These are phyloP conservation scores for Abrus precatorius DNA, from an alignment of 306 rosid genomes.

Conservation along the genomic window DNA sequence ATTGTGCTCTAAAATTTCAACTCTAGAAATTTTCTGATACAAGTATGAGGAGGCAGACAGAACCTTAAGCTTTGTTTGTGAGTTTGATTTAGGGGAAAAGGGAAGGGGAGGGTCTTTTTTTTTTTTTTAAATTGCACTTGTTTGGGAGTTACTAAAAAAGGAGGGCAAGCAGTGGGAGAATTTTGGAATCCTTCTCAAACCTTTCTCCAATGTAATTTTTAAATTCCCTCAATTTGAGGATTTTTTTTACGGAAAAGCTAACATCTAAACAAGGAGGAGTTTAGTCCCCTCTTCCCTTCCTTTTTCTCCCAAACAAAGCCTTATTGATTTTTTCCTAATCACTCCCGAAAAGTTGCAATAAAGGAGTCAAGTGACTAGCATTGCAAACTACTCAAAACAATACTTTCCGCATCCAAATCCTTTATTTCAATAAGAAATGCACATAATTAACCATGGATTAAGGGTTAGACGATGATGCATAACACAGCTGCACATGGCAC, in stretches of 20 bases:
- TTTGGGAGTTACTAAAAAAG: too few species aligned
- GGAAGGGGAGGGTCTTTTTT: too few species aligned
- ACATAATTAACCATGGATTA: slow-evolving; percentile 11
- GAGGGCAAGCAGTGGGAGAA: too few species aligned
- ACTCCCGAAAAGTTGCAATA: slow-evolving; percentile 34
- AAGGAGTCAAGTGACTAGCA: slow-evolving; percentile 7
- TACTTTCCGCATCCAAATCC: slow-evolving; percentile 7
- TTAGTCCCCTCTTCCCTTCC: too few species aligned
- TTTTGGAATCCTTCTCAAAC: too few species aligned
- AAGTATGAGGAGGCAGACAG: neutral
- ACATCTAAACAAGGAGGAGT: too few species aligned
- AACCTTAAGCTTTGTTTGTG: neutral
- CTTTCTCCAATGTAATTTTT: too few species aligned
- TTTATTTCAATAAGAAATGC: slow-evolving; percentile 33
- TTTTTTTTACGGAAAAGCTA: too few species aligned
- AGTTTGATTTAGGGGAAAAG: too few species aligned
- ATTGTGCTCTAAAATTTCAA: slow-evolving; percentile 17
- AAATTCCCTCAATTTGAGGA: too few species aligned
- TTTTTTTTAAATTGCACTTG: too few species aligned
- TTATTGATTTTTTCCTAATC: neutral
- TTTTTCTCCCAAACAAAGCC: neutral
- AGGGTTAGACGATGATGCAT: slow-evolving; percentile 9
- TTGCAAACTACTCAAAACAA: neutral
- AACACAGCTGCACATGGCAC: slow-evolving; percentile 19
- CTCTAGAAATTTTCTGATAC: neutral